Conservation (phyloP, 2,329 filamentous ascomycete genomes). For the Diaporthe amygdali region DNA sequence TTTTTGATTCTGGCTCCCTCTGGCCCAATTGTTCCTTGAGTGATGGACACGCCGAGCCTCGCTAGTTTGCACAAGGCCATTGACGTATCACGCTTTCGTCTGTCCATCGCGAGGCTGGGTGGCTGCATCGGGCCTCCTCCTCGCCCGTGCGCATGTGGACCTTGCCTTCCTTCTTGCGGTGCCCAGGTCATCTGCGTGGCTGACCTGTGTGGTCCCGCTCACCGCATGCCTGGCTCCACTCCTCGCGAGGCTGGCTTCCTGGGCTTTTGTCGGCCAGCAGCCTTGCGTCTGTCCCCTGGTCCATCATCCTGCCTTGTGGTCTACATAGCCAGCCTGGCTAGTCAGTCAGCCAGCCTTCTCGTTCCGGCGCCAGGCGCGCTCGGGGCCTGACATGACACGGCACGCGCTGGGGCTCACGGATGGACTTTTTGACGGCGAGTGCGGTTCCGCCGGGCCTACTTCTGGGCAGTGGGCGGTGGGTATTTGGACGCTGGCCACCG, state of each 20-base stretch:
- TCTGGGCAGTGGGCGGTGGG: too few species aligned
- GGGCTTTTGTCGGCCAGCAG: neutral
- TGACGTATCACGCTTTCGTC: too few species aligned
- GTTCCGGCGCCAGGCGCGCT: neutral
- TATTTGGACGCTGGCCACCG: too few species aligned
- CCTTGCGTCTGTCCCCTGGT: neutral
- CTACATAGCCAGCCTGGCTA: neutral
- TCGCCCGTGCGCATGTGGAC: neutral
- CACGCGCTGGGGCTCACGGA: too few species aligned
- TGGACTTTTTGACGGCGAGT: too few species aligned
- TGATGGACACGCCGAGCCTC: neutral
- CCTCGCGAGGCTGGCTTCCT: neutral
- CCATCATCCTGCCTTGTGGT: neutral
- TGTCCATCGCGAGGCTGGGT: too few species aligned
- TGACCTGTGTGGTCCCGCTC: too few species aligned
- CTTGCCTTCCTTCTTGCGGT: neutral
- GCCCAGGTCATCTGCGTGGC: neutral
- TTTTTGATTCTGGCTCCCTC: too few species aligned
- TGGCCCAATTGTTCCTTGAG: too few species aligned
- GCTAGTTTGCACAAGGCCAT: too few species aligned
- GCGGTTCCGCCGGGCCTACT: too few species aligned
- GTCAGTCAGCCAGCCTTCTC: neutral
- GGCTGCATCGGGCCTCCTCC: neutral
- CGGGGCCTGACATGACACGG: too few species aligned
- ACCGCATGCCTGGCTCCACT: neutral